Evolutionary conservation across 352 stramenopile genomes (phyloP).

Genomic region (Globisporangium abappressorium): DNA sequence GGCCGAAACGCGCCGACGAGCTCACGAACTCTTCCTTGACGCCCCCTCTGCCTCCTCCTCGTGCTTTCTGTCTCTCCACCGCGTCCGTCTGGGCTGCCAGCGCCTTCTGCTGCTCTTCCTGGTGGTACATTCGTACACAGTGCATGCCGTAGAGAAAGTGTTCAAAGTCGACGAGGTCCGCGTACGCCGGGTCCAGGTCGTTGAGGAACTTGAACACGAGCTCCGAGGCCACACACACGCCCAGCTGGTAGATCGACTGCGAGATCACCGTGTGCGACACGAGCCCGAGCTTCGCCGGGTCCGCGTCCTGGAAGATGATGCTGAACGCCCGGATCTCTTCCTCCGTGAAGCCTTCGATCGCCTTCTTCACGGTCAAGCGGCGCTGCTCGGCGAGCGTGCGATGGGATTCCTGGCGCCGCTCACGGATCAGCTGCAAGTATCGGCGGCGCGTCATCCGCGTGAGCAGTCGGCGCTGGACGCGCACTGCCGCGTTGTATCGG

Average conservation of each 20-base stretch:
- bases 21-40: conserved; percentile 52
- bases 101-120: conserved; percentile 37
- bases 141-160: conserved; percentile 84
- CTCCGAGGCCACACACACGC: conserved; percentile 44
- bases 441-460: conserved; percentile 48
- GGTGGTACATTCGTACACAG: conserved; percentile 61
- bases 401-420: conserved; percentile 44
- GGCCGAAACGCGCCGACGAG: conserved; percentile 53
- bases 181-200: conserved; percentile 63
- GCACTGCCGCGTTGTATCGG: conserved; percentile 59
- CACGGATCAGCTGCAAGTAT: conserved; percentile 45
- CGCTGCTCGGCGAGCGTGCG: conserved; percentile 31
- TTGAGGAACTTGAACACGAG: conserved; percentile 49
- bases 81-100: conserved; percentile 1
- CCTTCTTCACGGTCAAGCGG: conserved; percentile 39
- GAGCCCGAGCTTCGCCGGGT: conserved; percentile 58
- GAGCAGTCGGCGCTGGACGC: conserved; percentile 60
- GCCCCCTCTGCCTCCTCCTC: background rate
- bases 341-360: conserved; percentile 59
- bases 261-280: conserved; percentile 68
- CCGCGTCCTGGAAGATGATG: conserved; percentile 58
- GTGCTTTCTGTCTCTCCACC: conserved; percentile 5
- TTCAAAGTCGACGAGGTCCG: conserved; percentile 77
- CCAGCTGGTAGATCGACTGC: conserved; percentile 71
- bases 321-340: conserved; percentile 65